Evolutionary conservation across 2,329 filamentous ascomycete genomes (phyloP).

Genomic region (Monosporascus sp.): DNA sequence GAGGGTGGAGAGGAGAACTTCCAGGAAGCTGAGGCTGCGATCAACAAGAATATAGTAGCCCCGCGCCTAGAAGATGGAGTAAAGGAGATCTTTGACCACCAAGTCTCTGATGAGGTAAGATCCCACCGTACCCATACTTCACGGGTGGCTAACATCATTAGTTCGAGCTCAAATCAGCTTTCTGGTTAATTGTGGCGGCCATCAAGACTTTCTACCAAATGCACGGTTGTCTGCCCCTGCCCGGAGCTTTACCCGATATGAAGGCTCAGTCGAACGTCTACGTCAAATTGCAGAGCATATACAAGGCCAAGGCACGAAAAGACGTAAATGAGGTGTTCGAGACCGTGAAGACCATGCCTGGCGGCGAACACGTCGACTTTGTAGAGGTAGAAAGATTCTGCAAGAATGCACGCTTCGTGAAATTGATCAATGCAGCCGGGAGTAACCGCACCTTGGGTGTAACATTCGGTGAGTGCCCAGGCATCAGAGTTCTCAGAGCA

Average conservation of each 20-base stretch:
- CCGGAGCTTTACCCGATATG: constrained; percentile 92
- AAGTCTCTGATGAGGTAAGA: constrained; percentile 47
- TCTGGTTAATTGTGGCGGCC: constrained; percentile 86
- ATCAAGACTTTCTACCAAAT: constrained; percentile 71
- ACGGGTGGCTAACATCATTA: constrained; percentile 19
- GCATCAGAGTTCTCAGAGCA: constrained; percentile 5
- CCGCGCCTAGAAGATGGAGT: constrained; percentile 65
- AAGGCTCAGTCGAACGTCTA: constrained; percentile 91
- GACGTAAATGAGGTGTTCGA: constrained; percentile 72
- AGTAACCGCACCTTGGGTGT: constrained; percentile 44
- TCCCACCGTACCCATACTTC: constrained; percentile 26
- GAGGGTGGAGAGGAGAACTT: constrained; percentile 96
- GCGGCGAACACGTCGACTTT: constrained; percentile 53
- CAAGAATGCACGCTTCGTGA: constrained; percentile 91
- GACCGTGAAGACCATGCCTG: constrained; percentile 50
- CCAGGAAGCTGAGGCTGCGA: constrained; percentile 82
- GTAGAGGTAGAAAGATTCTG: constrained; percentile 87
- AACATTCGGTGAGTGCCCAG: constrained; percentile 45
- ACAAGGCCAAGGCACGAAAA: constrained; percentile 78
- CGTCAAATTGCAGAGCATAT: constrained; percentile 84
- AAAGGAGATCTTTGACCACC: constrained; percentile 72
- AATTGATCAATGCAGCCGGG: constrained; percentile 63
- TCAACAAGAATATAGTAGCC: constrained; percentile 77
- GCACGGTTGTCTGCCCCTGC: constrained; percentile 72
- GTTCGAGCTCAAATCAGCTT: constrained; percentile 52